A percentile compares a stretch with the other conserved stretches of the same genome.
phyloP scores from a whole-genome alignment of 129 eudicot species.

The Tagetes erecta region DNA sequence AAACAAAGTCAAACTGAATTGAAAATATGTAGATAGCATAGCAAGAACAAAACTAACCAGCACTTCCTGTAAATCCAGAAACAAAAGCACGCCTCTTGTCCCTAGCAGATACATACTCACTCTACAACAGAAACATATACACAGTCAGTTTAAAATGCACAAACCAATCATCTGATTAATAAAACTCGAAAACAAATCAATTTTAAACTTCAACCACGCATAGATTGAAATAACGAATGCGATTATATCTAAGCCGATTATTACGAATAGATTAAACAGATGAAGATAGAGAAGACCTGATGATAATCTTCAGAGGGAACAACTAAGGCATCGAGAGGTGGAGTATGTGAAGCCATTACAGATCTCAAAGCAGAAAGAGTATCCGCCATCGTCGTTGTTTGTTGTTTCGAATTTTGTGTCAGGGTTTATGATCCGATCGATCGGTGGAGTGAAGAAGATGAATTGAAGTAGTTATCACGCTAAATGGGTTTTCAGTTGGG shows the following conservation, averaged over 20 bases:
- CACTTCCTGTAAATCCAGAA: conserved; percentile 97
- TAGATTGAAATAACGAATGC: not conserved
- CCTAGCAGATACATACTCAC: conserved; percentile 92
- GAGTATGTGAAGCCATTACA: conserved; percentile 90
- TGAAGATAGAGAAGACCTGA: conserved; percentile 47
- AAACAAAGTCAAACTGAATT: not conserved
- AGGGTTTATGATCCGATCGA: conserved; percentile 23
- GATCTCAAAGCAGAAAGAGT: conserved; percentile 69
- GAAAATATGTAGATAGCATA: not conserved
- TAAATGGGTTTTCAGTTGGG: conserved; percentile 29
- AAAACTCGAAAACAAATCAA: conserved; percentile 7
- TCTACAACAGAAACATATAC: conserved; percentile 38
- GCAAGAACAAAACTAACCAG: conserved; percentile 53
- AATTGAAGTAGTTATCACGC: not conserved
- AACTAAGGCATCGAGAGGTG: conserved; percentile 85
- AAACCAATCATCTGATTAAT: conserved; percentile 21
- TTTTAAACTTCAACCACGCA: too few species aligned
- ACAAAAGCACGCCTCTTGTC: conserved; percentile 88
- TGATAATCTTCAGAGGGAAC: conserved; percentile 99
- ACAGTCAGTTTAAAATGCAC: not conserved
- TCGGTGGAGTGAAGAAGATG: conserved; percentile 21
- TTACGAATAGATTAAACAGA: not conserved
- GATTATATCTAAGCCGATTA: not conserved
- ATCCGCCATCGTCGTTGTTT: conserved; percentile 48
- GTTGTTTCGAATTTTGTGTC: conserved; percentile 2